Evolutionary conservation across 2,329 filamentous ascomycete genomes (phyloP).

Genomic region (Aspergillus costaricaensis): DNA sequence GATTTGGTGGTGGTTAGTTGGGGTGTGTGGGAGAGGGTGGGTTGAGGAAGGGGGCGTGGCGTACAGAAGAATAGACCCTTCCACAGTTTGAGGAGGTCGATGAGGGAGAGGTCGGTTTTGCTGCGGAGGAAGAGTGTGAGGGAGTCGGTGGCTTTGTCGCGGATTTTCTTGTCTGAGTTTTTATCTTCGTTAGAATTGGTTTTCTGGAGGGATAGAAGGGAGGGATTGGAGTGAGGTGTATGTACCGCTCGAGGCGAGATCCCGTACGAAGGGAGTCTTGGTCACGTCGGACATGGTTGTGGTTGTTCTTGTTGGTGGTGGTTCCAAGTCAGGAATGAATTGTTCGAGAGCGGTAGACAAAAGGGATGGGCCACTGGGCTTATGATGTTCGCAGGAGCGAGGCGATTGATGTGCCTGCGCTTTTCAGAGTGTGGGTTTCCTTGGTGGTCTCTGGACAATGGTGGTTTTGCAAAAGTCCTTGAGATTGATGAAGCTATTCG

Average conservation of each 20-base stretch:
- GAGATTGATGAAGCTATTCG: slow-evolving; percentile 4
- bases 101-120: slow-evolving; percentile 60
- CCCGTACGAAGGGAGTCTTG: slow-evolving; percentile 72
- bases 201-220: background rate
- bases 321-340: too few species aligned
- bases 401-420: background rate
- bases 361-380: too few species aligned
- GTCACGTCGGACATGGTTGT: slow-evolving; percentile 42
- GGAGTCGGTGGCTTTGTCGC: slow-evolving; percentile 74
- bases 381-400: background rate
- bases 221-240: background rate
- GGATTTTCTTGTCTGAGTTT: slow-evolving; percentile 69
- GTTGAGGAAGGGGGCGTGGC: slow-evolving; percentile 14
- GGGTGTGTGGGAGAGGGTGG: background rate
- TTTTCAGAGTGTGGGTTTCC: background rate
- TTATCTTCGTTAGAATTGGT: slow-evolving; percentile 10
- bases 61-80: slow-evolving; percentile 86
- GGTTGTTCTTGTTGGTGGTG: too few species aligned
- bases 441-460: background rate
- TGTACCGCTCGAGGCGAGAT: slow-evolving; percentile 79
- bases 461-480: background rate
- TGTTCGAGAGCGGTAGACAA: too few species aligned
- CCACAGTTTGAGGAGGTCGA: slow-evolving; percentile 86
- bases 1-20: background rate
- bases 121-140: slow-evolving; percentile 75